These are phyloP conservation scores for Trifolium pratense DNA, from an alignment of 306 rosid species.

Conservation along the genomic window DNA sequence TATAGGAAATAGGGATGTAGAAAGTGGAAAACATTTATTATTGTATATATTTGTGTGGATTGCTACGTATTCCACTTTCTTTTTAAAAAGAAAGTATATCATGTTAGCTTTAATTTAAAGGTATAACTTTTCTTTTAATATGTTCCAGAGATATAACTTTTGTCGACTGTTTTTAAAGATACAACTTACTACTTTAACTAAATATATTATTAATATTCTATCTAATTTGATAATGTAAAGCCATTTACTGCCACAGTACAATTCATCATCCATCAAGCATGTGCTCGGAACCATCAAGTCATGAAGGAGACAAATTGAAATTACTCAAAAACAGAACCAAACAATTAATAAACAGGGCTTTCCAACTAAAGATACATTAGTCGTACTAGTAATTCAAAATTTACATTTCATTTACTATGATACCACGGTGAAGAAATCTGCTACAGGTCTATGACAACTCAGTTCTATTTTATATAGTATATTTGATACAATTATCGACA, in stretches of 20 bases:
- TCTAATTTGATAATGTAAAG: slow-evolving; percentile 7
- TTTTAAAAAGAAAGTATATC: not conserved
- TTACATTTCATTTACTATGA: slow-evolving; percentile 22
- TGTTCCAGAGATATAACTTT: not conserved
- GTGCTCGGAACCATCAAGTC: not conserved
- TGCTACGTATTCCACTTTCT: slow-evolving; percentile 16
- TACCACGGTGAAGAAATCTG: slow-evolving; percentile 33
- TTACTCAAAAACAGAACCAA: slow-evolving; percentile 4
- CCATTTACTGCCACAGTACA: not conserved
- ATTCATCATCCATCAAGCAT: slow-evolving; percentile 8
- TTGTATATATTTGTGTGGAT: not conserved
- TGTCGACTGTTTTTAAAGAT: not conserved
- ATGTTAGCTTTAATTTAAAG: slow-evolving; percentile 17
- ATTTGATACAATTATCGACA: slow-evolving; percentile 30
- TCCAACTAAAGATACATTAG: not conserved
- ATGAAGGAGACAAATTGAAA: slow-evolving; percentile 10
- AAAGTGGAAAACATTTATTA: slow-evolving; percentile 5
- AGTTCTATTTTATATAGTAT: slow-evolving; percentile 10
- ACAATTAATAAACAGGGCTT: not conserved
- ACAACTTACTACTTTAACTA: not conserved
- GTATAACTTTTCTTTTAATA: not conserved
- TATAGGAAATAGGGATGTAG: not conserved
- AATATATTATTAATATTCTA: not conserved
- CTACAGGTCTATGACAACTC: slow-evolving; percentile 14
- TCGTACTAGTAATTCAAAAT: slow-evolving; percentile 15